These are phyloP conservation scores for Pestalotiopsis sp. DNA, from an alignment of 2,329 filamentous ascomycete genomes.

Conservation along the genomic window DNA sequence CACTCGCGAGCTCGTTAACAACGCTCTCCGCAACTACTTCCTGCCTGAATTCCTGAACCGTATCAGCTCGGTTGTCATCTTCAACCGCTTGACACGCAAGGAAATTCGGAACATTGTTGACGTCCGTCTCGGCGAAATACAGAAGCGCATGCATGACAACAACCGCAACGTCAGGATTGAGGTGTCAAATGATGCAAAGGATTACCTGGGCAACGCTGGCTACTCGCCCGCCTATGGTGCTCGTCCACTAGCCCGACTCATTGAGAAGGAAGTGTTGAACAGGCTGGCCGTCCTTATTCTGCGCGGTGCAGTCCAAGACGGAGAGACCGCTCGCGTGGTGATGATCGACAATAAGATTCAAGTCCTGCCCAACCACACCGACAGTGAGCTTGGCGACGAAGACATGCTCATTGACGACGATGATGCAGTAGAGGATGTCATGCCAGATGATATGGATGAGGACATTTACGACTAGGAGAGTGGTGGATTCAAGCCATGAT, in stretches of 20 bases:
- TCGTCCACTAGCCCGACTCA: constrained; percentile 81
- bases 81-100: constrained; percentile 87
- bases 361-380: constrained; percentile 79
- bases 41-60: constrained; percentile 98
- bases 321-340: constrained; percentile 79
- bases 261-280: constrained; percentile 97
- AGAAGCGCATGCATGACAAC: constrained; percentile 85
- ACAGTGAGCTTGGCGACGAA: constrained; percentile 59
- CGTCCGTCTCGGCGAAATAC: constrained; percentile 82
- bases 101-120: constrained; percentile 98
- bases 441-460: constrained; percentile 62
- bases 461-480: constrained; percentile 47
- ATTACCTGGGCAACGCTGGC: constrained; percentile 87
- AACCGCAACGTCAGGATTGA: constrained; percentile 82
- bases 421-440: constrained; percentile 71
- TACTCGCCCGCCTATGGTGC: constrained; percentile 97
- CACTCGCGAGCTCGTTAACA: constrained; percentile 88
- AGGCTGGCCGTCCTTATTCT: constrained; percentile 89
- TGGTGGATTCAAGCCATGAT: not conserved
- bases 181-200: constrained; percentile 83
- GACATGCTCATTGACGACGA: constrained; percentile 75
- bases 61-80: constrained; percentile 94
- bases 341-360: constrained; percentile 78
- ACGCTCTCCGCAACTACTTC: constrained; percentile 91
- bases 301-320: constrained; percentile 80